These are phyloP conservation scores for Chaetothyriales sp. DNA, from an alignment of 2,329 filamentous ascomycete species.

Conservation along the genomic window DNA sequence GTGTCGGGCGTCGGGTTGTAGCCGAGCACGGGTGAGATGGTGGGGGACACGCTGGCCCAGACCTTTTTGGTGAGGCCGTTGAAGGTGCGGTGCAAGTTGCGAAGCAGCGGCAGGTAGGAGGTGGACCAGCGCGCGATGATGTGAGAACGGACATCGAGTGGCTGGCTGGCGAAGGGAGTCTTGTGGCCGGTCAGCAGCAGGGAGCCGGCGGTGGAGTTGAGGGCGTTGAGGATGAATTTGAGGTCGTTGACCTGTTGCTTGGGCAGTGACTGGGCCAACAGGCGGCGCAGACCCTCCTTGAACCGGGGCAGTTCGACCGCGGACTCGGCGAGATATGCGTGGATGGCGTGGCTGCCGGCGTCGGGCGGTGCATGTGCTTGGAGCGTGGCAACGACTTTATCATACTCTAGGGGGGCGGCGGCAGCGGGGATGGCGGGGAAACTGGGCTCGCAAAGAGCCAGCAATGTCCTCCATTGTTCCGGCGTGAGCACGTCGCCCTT, in stretches of 20 bases:
- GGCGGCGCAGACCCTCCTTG: slow-evolving; percentile 33
- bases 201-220: slow-evolving; percentile 43
- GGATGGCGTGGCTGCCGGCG: slow-evolving; percentile 26
- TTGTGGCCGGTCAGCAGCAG: slow-evolving; percentile 44
- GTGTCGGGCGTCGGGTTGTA: slow-evolving; percentile 43
- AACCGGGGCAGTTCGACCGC: slow-evolving; percentile 37
- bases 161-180: slow-evolving; percentile 41
- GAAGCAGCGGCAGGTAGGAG: slow-evolving; percentile 40
- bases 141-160: slow-evolving; percentile 39
- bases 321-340: slow-evolving; percentile 36
- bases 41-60: slow-evolving; percentile 41
- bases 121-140: slow-evolving; percentile 41
- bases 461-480: slow-evolving; percentile 45
- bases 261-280: slow-evolving; percentile 37
- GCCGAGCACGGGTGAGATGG: slow-evolving; percentile 37
- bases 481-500: slow-evolving; percentile 36
- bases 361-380: slow-evolving; percentile 20
- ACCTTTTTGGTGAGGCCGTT: slow-evolving; percentile 37
- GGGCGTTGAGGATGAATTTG: slow-evolving; percentile 37
- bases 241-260: slow-evolving; percentile 36
- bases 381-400: slow-evolving; percentile 14
- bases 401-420: slow-evolving; percentile 20
- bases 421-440: slow-evolving; percentile 39
- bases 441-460: slow-evolving; percentile 44
- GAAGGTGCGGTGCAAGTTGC: slow-evolving; percentile 37